These are phyloP conservation scores for Carpinus viminea DNA, from an alignment of 306 rosid species.

Conservation along the genomic window DNA sequence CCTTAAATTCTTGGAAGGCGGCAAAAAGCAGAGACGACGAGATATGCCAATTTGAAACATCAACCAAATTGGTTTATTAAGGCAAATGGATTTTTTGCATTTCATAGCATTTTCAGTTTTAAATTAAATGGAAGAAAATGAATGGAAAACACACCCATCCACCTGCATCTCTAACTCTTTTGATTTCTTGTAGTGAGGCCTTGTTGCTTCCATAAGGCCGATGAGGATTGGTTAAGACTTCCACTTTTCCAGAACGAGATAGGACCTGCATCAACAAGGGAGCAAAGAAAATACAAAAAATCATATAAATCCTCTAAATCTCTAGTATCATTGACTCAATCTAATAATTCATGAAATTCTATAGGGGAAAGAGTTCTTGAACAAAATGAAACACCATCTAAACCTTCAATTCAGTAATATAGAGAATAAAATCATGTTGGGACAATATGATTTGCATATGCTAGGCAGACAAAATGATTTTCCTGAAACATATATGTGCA, in stretches of 20 bases:
- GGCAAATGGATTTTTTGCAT: neutral
- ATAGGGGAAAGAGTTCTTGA: neutral
- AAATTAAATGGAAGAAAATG: slow-evolving; percentile 17
- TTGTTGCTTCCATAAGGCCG: slow-evolving; percentile 91
- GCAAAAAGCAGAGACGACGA: neutral
- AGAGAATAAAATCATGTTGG: slow-evolving; percentile 36
- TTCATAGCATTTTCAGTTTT: neutral
- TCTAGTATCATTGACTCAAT: neutral
- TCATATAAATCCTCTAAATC: neutral
- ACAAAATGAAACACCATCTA: slow-evolving; percentile 62
- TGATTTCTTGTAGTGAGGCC: slow-evolving; percentile 78
- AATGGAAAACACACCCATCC: slow-evolving; percentile 99
- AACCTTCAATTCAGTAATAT: slow-evolving; percentile 47
- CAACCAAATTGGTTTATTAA: neutral
- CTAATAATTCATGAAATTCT: neutral
- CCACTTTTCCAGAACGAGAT: slow-evolving; percentile 79
- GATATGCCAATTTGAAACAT: neutral
- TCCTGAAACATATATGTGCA: slow-evolving; percentile 23
- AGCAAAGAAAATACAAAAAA: slow-evolving; percentile 10
- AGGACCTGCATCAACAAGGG: slow-evolving; percentile 63
- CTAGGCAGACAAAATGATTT: neutral
- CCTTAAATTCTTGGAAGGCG: neutral
- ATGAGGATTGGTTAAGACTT: slow-evolving; percentile 80
- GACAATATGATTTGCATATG: slow-evolving; percentile 3
- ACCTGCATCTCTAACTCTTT: slow-evolving; percentile 98